Percentiles rank a stretch among this genome's conserved stretches.
Conservation (phyloP, 75 land plant species). For the Gnetum montanum region DNA sequence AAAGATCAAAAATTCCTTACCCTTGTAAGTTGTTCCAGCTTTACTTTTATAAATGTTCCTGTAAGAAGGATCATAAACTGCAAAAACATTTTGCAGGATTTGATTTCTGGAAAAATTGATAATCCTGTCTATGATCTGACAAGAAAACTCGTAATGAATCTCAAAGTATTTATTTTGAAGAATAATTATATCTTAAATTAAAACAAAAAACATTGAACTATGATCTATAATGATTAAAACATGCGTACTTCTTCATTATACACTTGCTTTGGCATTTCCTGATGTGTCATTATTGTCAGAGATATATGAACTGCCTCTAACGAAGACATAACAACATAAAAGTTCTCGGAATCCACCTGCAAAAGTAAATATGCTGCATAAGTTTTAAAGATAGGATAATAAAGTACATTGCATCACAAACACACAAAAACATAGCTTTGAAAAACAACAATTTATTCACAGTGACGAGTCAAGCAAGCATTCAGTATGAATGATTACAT, state of each 20-base stretch:
- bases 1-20: conserved; percentile 18
- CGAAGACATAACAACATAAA: conserved; percentile 46
- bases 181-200: too few species aligned
- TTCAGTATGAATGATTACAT: too few species aligned
- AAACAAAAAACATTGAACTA: too few species aligned
- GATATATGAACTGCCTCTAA: conserved; percentile 83
- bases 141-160: not conserved
- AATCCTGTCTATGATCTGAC: conserved; percentile 83
- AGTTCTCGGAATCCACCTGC: conserved; percentile 68
- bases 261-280: conserved; percentile 86
- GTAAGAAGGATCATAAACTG: conserved; percentile 74
- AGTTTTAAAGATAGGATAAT: too few species aligned
- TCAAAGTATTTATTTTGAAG: not conserved
- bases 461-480: too few species aligned
- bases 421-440: too few species aligned
- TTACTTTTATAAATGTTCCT: conserved; percentile 69
- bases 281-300: conserved; percentile 67
- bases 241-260: conserved; percentile 87
- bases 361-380: not conserved
- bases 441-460: too few species aligned
- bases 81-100: conserved; percentile 61
- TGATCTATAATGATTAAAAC: too few species aligned
- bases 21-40: conserved; percentile 37
- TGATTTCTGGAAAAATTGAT: conserved; percentile 90
- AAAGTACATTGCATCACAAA: too few species aligned